phyloP scores from a whole-genome alignment of 1,284 basidiomycete species.

The Ceratobasidium sp. region DNA sequence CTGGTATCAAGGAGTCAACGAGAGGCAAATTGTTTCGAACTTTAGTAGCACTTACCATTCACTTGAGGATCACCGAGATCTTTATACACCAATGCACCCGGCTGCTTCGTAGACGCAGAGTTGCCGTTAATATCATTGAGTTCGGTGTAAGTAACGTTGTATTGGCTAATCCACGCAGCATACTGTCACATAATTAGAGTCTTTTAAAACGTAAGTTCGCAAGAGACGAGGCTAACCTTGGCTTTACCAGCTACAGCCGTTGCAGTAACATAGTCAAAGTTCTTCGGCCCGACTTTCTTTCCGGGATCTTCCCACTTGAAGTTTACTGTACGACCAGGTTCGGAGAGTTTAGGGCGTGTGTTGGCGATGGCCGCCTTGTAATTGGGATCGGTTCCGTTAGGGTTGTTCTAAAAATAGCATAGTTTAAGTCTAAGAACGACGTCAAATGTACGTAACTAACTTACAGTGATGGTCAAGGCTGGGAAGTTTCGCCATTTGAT shows the following conservation, averaged over 20 bases:
- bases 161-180: slow-evolving; percentile 70
- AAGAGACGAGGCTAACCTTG: slow-evolving; percentile 57
- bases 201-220: neutral
- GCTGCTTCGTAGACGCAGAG: slow-evolving; percentile 66
- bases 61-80: slow-evolving; percentile 54
- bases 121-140: slow-evolving; percentile 64
- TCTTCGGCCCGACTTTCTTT: slow-evolving; percentile 66
- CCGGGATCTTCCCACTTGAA: slow-evolving; percentile 73
- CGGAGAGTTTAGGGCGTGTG: slow-evolving; percentile 66
- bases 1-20: slow-evolving; percentile 50
- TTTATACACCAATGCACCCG: slow-evolving; percentile 63
- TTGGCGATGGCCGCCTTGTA: slow-evolving; percentile 64
- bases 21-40: slow-evolving; percentile 24
- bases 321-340: slow-evolving; percentile 65
- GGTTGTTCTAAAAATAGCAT: slow-evolving; percentile 34
- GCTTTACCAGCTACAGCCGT: slow-evolving; percentile 59
- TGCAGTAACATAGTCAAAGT: slow-evolving; percentile 44
- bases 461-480: slow-evolving; percentile 61
- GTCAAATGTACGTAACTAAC: slow-evolving; percentile 24
- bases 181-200: slow-evolving; percentile 53
- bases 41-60: slow-evolving; percentile 56
- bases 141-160: slow-evolving; percentile 75
- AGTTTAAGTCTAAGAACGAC: neutral
- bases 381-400: slow-evolving; percentile 36
- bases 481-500: slow-evolving; percentile 72